Evolutionary conservation across 2,329 filamentous ascomycete genomes (phyloP), one percentile per base, ranked within the genome.

Genomic region (Colletotrichum acutatum): DNA sequence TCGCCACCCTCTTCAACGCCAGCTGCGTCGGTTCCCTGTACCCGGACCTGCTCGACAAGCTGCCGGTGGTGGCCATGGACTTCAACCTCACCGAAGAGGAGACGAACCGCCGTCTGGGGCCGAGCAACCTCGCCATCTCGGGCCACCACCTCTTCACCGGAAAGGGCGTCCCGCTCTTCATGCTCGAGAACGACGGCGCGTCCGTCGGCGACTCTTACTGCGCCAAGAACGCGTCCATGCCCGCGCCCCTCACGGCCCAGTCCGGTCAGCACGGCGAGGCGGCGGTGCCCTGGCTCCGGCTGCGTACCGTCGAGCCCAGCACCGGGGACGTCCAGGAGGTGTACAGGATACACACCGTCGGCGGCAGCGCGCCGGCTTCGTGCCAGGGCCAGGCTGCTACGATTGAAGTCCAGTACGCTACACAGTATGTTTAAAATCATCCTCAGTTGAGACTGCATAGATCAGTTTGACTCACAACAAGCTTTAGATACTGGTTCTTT

Each of bases 1-100:
- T 94, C 0, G 96, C 96, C 67, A 92, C 90, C 1, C 93, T 98
- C 78, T 98, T 94, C 91, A 95, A 98, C 83, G 93, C 92, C 72
- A 94, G 91, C 77, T 98, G 96, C 84, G 83, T 96, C 42, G 93
- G 93, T 7, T 88, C 93, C 54, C 86, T 89, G 76, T 91, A 91
- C 78, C 92, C 94, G 0, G 88, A 91, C 67, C 85, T 97, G 19
- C 86, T 95, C 54, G 80, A 86, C 75, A 82, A 87, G 68, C 87
- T 97, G 24, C 91, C 94, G 4, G 85, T 85, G 72, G 89, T 95
- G 70, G 90, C 92, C 1, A 88, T 97, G 68, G 87, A 90, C 79
- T 93, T 93, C 79, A 86, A 90, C 78, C 84, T 92, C 61, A 66
- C 62, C n/a, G 24, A 56, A 26, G 26, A 54, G 62, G 68, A 67